Evolutionary conservation across 176 grass and related monocot species (phyloP), one percentile per base, ranked within the genome.

Genomic region (Rhynchospora breviuscula): DNA sequence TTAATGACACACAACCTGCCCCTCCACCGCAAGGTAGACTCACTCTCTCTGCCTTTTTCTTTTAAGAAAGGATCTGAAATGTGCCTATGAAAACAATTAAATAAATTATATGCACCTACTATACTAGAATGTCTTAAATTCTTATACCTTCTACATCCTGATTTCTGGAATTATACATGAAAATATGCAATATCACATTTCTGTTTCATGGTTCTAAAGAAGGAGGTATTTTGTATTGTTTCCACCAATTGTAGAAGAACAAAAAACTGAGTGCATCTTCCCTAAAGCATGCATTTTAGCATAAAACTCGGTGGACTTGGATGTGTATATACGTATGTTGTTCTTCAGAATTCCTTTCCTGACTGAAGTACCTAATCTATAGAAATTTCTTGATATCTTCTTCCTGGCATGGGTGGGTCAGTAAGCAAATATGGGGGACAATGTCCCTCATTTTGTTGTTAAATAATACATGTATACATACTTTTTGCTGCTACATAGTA

Each of bases 11-110:
- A 19, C 43, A 82, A 82, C 80, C 80, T 65, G 59, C 61, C 49
- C 79, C 79, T 63, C 43, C 80, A 23, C 80, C 80, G 5, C 61
- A 82, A 82, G 80, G 79, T 82, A 48, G 3, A 51, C 21, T 52
- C 17, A 10, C 17, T 46, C 15, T 63, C 8, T 23, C 13, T 54
- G 0, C 21, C 25, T 15, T 7, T 76, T 23, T 44, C 73, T 53
- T 40, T 45, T 6, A 40, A 57, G 2, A 40, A 78, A 46, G 17
- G 15, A 46, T 46, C 45, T 70, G 17, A 70, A 45, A 10, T 70
- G 17, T 10, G 40, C 40, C 67, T 46, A 70, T 45, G 14, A 7
- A n/a, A 70, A 70, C 14, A 70, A n/a, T 70, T 14, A n/a, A 44
- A 18, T 19, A 70, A 45, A 8, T 18, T n/a, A 11, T 70, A 19